Percentiles rank a stretch among this genome's conserved stretches.
phyloP scores from a whole-genome alignment of 495 filamentous ascomycete genomes.

The Penicillium alfredii region DNA sequence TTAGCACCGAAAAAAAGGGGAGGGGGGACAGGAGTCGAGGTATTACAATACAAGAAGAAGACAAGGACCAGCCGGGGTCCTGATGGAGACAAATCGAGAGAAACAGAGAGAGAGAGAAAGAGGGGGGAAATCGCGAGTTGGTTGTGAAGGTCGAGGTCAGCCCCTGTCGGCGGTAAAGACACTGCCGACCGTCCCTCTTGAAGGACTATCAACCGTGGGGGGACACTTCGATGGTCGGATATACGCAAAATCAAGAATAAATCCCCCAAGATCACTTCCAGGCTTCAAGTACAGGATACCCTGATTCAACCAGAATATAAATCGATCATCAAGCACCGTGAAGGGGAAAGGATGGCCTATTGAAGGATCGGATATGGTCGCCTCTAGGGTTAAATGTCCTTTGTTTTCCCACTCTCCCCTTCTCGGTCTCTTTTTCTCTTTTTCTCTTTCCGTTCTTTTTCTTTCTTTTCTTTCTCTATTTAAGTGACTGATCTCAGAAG shows the following conservation, averaged over 20 bases:
- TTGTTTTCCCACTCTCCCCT: not conserved
- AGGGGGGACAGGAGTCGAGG: slow-evolving; percentile 1
- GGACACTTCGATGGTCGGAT: too few species aligned
- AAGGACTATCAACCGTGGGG: too few species aligned
- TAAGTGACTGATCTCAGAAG: not conserved
- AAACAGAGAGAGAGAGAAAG: too few species aligned
- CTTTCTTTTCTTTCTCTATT: not conserved
- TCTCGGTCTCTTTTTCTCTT: slow-evolving; percentile 1
- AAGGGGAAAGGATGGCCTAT: too few species aligned
- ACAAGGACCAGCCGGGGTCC: slow-evolving; percentile 24
- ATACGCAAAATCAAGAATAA: not conserved
- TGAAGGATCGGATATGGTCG: too few species aligned
- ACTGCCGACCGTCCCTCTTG: slow-evolving; percentile 16
- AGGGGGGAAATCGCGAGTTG: slow-evolving; percentile 7
- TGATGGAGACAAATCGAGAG: slow-evolving; percentile 9
- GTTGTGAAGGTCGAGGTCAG: slow-evolving; percentile 14
- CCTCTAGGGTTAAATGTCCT: slow-evolving; percentile 2
- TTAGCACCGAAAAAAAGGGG: slow-evolving; percentile 6
- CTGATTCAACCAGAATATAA: slow-evolving; percentile 1
- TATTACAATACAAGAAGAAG: slow-evolving; percentile 2
- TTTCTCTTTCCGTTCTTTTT: slow-evolving; percentile 1
- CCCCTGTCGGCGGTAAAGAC: slow-evolving; percentile 26
- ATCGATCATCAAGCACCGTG: too few species aligned
- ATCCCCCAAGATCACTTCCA: too few species aligned
- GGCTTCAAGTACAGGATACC: not conserved